phyloP scores from a whole-genome alignment of 2,329 filamentous ascomycete species.

The Berkeleyomyces basicola region DNA sequence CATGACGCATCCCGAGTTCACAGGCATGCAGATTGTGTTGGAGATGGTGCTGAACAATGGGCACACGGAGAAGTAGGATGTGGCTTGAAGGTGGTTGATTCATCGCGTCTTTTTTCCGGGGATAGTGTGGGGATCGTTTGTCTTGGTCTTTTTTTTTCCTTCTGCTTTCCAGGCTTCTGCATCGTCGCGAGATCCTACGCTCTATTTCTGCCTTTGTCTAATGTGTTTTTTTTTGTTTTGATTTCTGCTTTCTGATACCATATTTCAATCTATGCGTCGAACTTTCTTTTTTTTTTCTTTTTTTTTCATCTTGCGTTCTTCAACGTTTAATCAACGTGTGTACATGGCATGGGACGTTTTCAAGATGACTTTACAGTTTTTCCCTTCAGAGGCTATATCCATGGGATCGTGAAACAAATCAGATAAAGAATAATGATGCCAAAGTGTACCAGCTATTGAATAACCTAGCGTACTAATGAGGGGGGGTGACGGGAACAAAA shows the following conservation, averaged over 20 bases:
- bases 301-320: neutral
- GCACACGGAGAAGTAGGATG: slow-evolving; percentile 34
- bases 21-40: slow-evolving; percentile 72
- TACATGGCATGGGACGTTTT: too few relatives aligned
- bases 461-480: too few relatives aligned
- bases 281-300: neutral
- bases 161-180: neutral
- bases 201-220: neutral
- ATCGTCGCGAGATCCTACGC: neutral
- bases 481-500: neutral
- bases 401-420: too few relatives aligned
- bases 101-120: neutral
- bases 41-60: slow-evolving; percentile 89
- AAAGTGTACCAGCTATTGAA: too few relatives aligned
- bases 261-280: neutral
- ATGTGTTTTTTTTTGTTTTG: neutral
- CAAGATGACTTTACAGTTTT: too few relatives aligned
- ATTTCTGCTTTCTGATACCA: slow-evolving; percentile 2
- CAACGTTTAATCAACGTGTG: neutral
- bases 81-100: neutral
- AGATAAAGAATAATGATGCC: too few relatives aligned
- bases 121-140: neutral
- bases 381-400: too few relatives aligned
- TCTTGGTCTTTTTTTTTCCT: neutral
- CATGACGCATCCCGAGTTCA: slow-evolving; percentile 83